Percentiles rank a stretch among this genome's conserved stretches.
Conservation (phyloP, 108 stramenopile genomes). For the Asterionellopsis glacialis region DNA sequence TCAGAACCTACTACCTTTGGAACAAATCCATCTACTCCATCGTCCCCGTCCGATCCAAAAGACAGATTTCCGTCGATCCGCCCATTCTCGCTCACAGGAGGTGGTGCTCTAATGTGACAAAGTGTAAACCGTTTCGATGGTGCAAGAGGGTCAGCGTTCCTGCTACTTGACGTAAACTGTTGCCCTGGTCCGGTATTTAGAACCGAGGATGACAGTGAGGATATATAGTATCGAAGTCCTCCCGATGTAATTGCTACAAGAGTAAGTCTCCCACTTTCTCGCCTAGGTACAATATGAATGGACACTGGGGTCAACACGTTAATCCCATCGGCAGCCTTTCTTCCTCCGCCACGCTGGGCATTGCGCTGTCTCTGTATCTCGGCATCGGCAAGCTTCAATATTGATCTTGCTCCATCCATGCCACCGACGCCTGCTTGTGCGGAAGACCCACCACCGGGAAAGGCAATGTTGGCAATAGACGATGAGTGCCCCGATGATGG, state of each 20-base stretch:
- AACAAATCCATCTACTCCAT: conserved; percentile 1
- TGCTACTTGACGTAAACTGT: conserved; percentile 8
- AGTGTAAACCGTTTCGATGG: conserved; percentile 50
- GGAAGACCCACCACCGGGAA: conserved; percentile 63
- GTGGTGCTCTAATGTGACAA: conserved; percentile 79
- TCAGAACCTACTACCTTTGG: conserved; percentile 5
- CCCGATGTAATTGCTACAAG: conserved; percentile 77
- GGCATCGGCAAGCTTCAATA: conserved; percentile 57
- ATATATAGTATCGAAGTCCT: conserved; percentile 77
- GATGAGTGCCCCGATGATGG: conserved; percentile 30
- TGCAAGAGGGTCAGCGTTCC: conserved; percentile 19
- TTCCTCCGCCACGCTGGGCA: conserved; percentile 11
- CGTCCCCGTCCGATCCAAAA: neutral
- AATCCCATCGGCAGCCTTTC: neutral
- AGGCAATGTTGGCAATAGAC: conserved; percentile 44
- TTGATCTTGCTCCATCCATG: conserved; percentile 80
- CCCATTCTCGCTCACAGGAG: conserved; percentile 28
- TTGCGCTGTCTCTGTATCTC: conserved; percentile 23
- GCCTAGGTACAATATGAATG: conserved; percentile 58
- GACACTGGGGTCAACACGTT: conserved; percentile 54
- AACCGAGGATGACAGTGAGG: conserved; percentile 33
- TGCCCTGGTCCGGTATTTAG: conserved; percentile 21
- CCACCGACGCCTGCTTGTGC: conserved; percentile 86
- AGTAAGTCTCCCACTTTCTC: conserved; percentile 65
- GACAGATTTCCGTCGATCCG: neutral